These are phyloP conservation scores for Exophiala bonariae DNA, from an alignment of 2,329 filamentous ascomycete genomes.

Conservation along the genomic window DNA sequence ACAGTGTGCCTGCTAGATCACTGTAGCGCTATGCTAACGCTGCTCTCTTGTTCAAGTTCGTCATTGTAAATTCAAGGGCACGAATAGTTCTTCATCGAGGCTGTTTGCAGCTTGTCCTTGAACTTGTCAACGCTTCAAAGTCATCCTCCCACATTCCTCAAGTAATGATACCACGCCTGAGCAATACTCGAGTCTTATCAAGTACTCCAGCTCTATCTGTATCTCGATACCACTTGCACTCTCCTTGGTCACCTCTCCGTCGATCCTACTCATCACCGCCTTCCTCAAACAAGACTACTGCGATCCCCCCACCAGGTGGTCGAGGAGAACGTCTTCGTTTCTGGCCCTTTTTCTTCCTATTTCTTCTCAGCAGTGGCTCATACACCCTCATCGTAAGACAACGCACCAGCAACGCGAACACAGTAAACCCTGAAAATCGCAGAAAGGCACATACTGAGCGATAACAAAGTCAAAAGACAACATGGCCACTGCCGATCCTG, in stretches of 20 bases:
- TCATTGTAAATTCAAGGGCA: too few relatives aligned
- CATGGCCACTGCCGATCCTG: slow-evolving; percentile 25
- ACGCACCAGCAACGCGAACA: slow-evolving; percentile 25
- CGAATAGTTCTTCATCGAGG: too few relatives aligned
- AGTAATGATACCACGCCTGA: slow-evolving; percentile 15
- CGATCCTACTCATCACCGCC: slow-evolving; percentile 15
- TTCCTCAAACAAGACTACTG: slow-evolving; percentile 5
- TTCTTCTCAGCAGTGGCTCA: slow-evolving; percentile 48
- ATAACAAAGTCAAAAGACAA: slow-evolving; percentile 4
- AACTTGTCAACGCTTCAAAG: not conserved
- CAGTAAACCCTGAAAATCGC: slow-evolving; percentile 30
- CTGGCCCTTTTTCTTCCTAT: slow-evolving; percentile 45
- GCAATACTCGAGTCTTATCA: not conserved
- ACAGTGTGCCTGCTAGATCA: too few relatives aligned
- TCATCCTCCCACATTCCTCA: slow-evolving; percentile 1
- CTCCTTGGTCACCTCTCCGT: not conserved
- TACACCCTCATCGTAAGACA: slow-evolving; percentile 54
- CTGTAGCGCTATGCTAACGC: too few relatives aligned
- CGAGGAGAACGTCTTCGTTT: slow-evolving; percentile 27
- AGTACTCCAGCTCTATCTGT: slow-evolving; percentile 8
- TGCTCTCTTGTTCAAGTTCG: too few relatives aligned
- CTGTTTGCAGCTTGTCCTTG: too few relatives aligned
- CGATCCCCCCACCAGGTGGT: slow-evolving; percentile 17
- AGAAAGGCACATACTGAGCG: slow-evolving; percentile 28
- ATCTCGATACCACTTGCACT: not conserved